Conservation (phyloP, 257 asterid genomes). For the Nicotiana attenuata region DNA sequence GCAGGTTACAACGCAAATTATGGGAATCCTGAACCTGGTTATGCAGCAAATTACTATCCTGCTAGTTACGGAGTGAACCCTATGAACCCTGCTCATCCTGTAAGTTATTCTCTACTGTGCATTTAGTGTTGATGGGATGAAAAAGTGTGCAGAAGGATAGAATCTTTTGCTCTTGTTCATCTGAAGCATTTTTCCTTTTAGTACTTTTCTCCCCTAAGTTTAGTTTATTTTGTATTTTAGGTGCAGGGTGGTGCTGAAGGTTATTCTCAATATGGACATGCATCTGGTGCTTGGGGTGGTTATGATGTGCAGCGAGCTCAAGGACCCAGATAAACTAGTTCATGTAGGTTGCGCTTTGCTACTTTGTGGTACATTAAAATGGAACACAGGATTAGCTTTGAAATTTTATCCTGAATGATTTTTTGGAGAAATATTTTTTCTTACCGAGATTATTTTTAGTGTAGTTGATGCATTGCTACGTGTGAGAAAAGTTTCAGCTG, state of each 20-base stretch:
- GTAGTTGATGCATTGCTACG: neutral
- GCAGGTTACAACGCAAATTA: slow-evolving; percentile 50
- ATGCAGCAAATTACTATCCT: slow-evolving; percentile 60
- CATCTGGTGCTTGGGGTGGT: slow-evolving; percentile 68
- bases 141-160: neutral
- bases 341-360: slow-evolving; percentile 19
- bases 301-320: slow-evolving; percentile 61
- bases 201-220: neutral
- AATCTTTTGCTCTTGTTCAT: neutral
- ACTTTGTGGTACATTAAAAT: slow-evolving; percentile 27
- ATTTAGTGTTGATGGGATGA: neutral
- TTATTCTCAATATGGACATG: slow-evolving; percentile 77
- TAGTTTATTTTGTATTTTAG: slow-evolving; percentile 33
- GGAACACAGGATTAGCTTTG: slow-evolving; percentile 16
- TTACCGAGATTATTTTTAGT: neutral
- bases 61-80: slow-evolving; percentile 60
- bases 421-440: neutral
- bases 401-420: slow-evolving; percentile 3
- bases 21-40: slow-evolving; percentile 54
- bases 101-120: slow-evolving; percentile 24
- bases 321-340: slow-evolving; percentile 57
- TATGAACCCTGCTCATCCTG: slow-evolving; percentile 53
- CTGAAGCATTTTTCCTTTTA: neutral
- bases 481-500: neutral
- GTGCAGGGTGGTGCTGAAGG: slow-evolving; percentile 64